Percentiles rank a stretch among this genome's conserved stretches.
phyloP scores from a whole-genome alignment of 2,329 filamentous ascomycete genomes.

The Lecanicillium sp. region DNA sequence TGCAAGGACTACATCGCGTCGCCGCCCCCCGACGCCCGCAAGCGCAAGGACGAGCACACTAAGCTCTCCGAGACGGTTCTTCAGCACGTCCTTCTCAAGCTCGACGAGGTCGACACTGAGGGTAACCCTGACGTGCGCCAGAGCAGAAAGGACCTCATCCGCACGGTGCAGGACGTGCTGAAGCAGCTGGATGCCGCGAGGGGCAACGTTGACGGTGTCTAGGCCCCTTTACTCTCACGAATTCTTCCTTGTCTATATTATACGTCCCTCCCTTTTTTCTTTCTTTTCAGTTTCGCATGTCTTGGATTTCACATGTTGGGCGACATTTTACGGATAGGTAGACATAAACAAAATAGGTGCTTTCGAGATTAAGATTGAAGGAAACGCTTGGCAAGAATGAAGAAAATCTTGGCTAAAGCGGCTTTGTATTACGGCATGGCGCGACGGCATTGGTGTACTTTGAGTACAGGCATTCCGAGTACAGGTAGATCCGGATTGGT shows the following conservation, averaged over 20 bases:
- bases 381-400: too few relatives aligned
- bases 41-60: constrained; percentile 67
- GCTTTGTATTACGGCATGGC: background rate
- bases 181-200: constrained; percentile 53
- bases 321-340: background rate
- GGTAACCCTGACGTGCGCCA: constrained; percentile 59
- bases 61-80: constrained; percentile 70
- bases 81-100: constrained; percentile 68
- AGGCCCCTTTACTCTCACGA: background rate
- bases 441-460: constrained; percentile 3
- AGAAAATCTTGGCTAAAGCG: too few relatives aligned
- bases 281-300: background rate
- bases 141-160: constrained; percentile 67
- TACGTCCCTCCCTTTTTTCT: background rate
- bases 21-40: constrained; percentile 61
- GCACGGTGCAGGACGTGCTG: constrained; percentile 61
- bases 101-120: constrained; percentile 70
- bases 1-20: constrained; percentile 55
- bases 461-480: background rate
- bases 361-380: too few relatives aligned
- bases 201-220: constrained; percentile 13
- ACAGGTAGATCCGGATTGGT: constrained; percentile 2
- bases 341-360: too few relatives aligned
- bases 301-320: background rate
- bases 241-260: background rate